These are phyloP conservation scores for Gyrodon lividus DNA, from an alignment of 768 basidiomycete species.

Conservation along the genomic window DNA sequence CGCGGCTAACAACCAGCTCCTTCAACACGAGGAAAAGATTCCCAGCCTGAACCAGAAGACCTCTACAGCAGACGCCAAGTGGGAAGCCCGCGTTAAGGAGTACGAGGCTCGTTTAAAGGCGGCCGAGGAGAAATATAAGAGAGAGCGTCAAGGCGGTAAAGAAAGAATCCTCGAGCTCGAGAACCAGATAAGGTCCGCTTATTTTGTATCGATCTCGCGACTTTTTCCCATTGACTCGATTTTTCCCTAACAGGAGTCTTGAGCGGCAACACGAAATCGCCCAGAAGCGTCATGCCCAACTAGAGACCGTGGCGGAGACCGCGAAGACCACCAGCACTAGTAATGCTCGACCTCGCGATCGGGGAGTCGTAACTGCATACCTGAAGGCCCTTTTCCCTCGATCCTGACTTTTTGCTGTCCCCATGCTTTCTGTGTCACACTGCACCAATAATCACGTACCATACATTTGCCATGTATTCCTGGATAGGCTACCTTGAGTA, in stretches of 20 bases:
- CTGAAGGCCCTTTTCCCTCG: not conserved
- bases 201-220: conserved; percentile 2
- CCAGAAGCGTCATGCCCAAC: conserved; percentile 56
- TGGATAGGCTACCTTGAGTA: not conserved
- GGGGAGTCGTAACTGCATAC: conserved; percentile 7
- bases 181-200: conserved; percentile 59
- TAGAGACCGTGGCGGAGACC: conserved; percentile 33
- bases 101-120: conserved; percentile 78
- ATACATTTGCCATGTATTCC: not conserved
- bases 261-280: conserved; percentile 78
- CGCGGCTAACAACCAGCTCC: conserved; percentile 82
- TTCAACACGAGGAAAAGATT: conserved; percentile 82
- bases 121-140: conserved; percentile 89
- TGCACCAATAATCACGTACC: not conserved
- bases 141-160: conserved; percentile 91
- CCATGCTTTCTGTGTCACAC: not conserved
- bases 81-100: conserved; percentile 94
- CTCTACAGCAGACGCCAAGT: conserved; percentile 74
- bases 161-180: conserved; percentile 77
- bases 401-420: not conserved
- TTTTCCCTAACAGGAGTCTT: conserved; percentile 49
- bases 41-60: conserved; percentile 72
- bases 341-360: conserved; percentile 17
- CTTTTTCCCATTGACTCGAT: not conserved
- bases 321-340: conserved; percentile 14